Evolutionary conservation across 176 grass and related monocot genomes (phyloP).

Genomic region (Eremochloa ophiuroides): DNA sequence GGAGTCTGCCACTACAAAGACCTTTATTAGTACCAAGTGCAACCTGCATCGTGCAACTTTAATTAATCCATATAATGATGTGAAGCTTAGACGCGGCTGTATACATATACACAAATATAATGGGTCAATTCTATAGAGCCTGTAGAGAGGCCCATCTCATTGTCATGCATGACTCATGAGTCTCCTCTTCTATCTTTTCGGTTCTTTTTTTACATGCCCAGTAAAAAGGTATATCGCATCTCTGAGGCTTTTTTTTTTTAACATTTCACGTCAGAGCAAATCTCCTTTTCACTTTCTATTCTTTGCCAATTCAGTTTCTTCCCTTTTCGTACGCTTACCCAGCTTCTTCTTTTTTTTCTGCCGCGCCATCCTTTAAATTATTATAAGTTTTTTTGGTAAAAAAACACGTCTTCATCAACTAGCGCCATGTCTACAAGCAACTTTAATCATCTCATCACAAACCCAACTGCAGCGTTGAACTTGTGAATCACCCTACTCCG

Average conservation of each 20-base stretch:
- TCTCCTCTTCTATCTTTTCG: slow-evolving; percentile 1
- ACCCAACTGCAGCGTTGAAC: slow-evolving; percentile 19
- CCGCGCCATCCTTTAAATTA: neutral
- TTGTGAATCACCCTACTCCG: slow-evolving; percentile 17
- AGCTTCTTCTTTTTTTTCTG: neutral
- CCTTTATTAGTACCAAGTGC: neutral
- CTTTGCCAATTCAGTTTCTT: neutral
- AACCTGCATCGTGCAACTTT: neutral
- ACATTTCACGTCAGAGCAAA: slow-evolving; percentile 5
- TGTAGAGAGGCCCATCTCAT: neutral
- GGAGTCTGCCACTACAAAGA: neutral
- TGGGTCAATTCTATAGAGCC: neutral
- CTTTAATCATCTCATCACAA: neutral
- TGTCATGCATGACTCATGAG: neutral
- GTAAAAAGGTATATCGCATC: slow-evolving; percentile 1
- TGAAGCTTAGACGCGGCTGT: neutral
- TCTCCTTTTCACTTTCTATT: slow-evolving; percentile 15
- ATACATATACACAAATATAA: neutral
- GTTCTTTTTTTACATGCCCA: neutral
- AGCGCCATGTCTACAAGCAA: neutral
- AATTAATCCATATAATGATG: neutral
- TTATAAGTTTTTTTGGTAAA: neutral
- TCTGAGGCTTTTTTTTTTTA: neutral
- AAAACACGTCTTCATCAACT: neutral
- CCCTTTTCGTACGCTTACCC: neutral